Evolutionary conservation across 202 grass and related monocot species (phyloP), one percentile per base, ranked within the genome.

Genomic region (Miscanthus sacchariflorus): DNA sequence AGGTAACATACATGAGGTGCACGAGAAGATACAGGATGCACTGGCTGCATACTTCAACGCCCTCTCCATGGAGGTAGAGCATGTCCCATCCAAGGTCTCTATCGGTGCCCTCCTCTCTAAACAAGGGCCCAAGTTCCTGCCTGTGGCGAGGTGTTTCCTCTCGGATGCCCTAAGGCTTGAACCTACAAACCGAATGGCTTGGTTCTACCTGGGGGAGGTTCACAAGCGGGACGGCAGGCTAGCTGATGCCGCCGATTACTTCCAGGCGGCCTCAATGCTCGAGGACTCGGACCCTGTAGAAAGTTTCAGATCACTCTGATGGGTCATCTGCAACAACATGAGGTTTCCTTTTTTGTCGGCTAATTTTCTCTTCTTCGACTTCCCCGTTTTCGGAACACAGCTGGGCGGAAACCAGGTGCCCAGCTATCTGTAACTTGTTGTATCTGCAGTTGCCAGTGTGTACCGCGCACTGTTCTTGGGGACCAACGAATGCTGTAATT

Each of bases 241-340:
- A 77, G 76, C 78, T 74, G 97, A 99, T 1, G 97, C 97, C 6
- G 94, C 94, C 0, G 97, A 99, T 48, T 99, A 94, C 84, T 99
- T 99, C 76, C 97, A 95, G 78, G 97, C 93, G 0, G 94, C 97
- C 70, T 89, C 88, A 0, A 90, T 99, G 94, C 88, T 99, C 1
- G 94, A 95, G 83, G 97, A 99, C 73, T 92, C 94, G 10, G 87
- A 97, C 70, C 94, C 94, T 49, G 75, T 99, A 58, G 97, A 99
- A 86, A 97, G 90, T 54, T 95, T 95, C 89, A 92, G 93, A 42
- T 89, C 61, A 42, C 70, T 91, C 72, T 92, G 86, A 92, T 90
- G 85, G 78, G 46, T 64, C 63, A 86, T 71, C 81, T 42, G 33
- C 52, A 74, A 68, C 81, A 46, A 50, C 79, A 6, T 74, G 83